Percentiles rank a stretch among this genome's conserved stretches.
Evolutionary conservation across 345 rosid species (phyloP).

Genomic region (Hibiscus mutabilis): DNA sequence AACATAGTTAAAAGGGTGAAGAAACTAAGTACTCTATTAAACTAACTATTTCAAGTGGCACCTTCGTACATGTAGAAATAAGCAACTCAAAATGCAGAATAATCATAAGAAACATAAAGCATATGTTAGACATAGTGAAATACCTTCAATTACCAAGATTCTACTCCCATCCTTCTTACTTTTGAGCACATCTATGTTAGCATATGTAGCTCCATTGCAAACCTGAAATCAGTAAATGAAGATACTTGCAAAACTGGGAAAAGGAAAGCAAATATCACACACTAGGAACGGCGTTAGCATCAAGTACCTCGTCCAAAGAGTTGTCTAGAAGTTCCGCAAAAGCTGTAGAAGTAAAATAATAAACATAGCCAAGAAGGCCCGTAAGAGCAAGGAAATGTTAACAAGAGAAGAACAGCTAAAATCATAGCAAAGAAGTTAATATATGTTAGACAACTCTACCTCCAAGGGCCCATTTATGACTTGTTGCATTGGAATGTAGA

Average conservation of each 20-base stretch:
- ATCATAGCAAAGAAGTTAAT: slow-evolving; percentile 6
- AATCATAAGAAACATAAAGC: background rate
- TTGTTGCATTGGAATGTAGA: slow-evolving; percentile 93
- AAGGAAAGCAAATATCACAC: background rate
- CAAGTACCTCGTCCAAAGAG: slow-evolving; percentile 73
- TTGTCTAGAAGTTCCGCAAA: slow-evolving; percentile 93
- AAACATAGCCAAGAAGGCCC: background rate
- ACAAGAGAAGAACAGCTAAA: background rate
- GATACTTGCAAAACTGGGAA: background rate
- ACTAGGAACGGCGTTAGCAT: background rate
- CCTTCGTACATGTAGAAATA: background rate
- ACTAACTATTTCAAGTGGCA: background rate
- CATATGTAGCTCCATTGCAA: slow-evolving; percentile 72
- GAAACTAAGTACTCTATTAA: slow-evolving; percentile 19
- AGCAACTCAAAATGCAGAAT: background rate
- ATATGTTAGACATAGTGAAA: background rate
- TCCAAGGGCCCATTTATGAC: slow-evolving; percentile 99
- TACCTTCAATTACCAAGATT: slow-evolving; percentile 84
- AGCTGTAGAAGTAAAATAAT: slow-evolving; percentile 38
- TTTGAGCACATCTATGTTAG: slow-evolving; percentile 60
- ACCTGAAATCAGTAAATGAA: slow-evolving; percentile 34
- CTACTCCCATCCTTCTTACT: slow-evolving; percentile 54
- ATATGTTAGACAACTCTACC: slow-evolving; percentile 32
- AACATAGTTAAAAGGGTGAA: background rate
- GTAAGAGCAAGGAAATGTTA: background rate